Conservation (phyloP, 768 basidiomycete species). For the Trametes sanguinea region DNA sequence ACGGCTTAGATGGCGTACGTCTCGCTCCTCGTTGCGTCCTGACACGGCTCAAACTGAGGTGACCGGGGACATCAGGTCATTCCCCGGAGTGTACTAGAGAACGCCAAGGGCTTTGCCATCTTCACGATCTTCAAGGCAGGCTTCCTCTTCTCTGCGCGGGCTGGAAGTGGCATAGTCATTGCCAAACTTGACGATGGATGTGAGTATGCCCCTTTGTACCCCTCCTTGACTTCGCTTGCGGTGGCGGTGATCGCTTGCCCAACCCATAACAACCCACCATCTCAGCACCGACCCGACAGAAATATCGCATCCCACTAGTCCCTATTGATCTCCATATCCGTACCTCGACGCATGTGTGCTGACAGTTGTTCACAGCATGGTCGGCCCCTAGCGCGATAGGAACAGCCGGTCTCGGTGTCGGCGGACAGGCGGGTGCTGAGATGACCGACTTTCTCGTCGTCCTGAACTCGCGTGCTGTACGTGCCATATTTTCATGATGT, state of each 20-base stretch:
- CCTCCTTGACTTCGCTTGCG: neutral
- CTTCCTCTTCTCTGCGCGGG: slow-evolving; percentile 73
- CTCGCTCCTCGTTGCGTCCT: neutral
- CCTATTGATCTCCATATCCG: no score
- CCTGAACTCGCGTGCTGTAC: slow-evolving; percentile 77
- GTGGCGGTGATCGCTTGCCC: neutral
- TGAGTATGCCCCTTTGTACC: slow-evolving; percentile 42
- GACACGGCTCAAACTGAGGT: neutral
- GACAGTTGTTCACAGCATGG: slow-evolving; percentile 61
- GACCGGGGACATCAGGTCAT: slow-evolving; percentile 44
- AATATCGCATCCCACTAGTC: no score
- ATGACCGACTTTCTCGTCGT: slow-evolving; percentile 92
- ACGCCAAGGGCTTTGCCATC: slow-evolving; percentile 81
- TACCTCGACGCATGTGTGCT: neutral
- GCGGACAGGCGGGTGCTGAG: slow-evolving; percentile 80
- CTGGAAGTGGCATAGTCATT: slow-evolving; percentile 87
- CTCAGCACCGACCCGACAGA: no score
- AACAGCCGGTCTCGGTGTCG: slow-evolving; percentile 86
- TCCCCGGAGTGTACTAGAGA: slow-evolving; percentile 54
- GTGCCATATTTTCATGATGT: slow-evolving; percentile 26
- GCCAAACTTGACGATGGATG: slow-evolving; percentile 80
- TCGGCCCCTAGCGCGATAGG: slow-evolving; percentile 95
- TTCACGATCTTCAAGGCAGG: slow-evolving; percentile 82
- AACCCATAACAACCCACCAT: neutral
- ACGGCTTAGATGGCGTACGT: slow-evolving; percentile 79